These are phyloP conservation scores for Mucor mucedo DNA, from an alignment of 371 early-diverging fungal species.

Conservation along the genomic window DNA sequence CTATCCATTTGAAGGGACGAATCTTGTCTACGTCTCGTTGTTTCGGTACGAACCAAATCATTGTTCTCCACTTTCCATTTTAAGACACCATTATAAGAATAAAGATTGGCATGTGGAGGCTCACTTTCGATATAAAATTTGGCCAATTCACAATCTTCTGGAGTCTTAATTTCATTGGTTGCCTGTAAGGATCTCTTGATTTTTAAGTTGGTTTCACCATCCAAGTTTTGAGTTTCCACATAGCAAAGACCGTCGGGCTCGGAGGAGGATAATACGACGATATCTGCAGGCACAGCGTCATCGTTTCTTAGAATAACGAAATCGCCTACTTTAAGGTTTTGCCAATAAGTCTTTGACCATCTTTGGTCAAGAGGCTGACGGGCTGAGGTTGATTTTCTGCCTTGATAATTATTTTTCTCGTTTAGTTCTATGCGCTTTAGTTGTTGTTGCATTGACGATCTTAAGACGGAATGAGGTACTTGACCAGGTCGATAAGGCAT, in stretches of 20 bases:
- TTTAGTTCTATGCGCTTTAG: conserved; percentile 6
- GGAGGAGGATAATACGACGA: conserved; percentile 69
- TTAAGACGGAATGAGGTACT: conserved; percentile 55
- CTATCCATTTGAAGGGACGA: not conserved
- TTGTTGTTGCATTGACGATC: conserved; percentile 9
- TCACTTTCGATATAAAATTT: conserved; percentile 81
- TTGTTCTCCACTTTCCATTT: conserved; percentile 53
- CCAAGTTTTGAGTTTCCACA: conserved; percentile 85
- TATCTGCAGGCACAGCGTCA: conserved; percentile 92
- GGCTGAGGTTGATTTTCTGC: conserved; percentile 13
- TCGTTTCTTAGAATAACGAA: conserved; percentile 85
- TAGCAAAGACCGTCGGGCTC: conserved; percentile 74
- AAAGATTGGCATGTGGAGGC: conserved; percentile 77
- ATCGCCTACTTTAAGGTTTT: conserved; percentile 91
- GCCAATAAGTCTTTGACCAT: conserved; percentile 74
- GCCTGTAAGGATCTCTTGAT: conserved; percentile 57
- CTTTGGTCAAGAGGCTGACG: conserved; percentile 42
- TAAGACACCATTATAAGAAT: conserved; percentile 76
- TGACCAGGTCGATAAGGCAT: conserved; percentile 58
- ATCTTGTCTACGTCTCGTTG: conserved; percentile 14
- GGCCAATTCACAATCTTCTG: conserved; percentile 62
- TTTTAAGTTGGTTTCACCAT: conserved; percentile 90
- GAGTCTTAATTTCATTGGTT: conserved; percentile 48
- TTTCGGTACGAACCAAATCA: conserved; percentile 12
- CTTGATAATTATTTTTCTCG: not conserved